Evolutionary conservation across 1,139 yeast species (phyloP).

Genomic region (Blastobotrys raffinosifermentans): DNA sequence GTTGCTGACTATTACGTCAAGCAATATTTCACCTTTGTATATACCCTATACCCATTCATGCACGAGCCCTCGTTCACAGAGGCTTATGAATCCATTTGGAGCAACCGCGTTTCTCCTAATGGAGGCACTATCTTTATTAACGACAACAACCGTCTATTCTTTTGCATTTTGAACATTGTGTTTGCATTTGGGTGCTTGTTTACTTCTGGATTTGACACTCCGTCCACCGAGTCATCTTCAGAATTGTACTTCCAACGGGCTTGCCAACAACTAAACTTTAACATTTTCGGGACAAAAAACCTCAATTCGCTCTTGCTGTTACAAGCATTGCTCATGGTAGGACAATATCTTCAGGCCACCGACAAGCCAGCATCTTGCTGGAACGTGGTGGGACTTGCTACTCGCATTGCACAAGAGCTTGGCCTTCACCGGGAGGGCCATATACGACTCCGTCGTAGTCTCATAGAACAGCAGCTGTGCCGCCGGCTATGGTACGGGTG

Average conservation of each 20-base stretch:
- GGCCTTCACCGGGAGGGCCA: constrained; percentile 20
- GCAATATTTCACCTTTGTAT: constrained; percentile 15
- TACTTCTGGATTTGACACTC: constrained; percentile 12
- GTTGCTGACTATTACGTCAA: constrained; percentile 17
- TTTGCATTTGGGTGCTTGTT: constrained; percentile 20
- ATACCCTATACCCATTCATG: constrained; percentile 17
- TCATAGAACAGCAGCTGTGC: constrained; percentile 18
- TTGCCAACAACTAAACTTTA: constrained; percentile 14
- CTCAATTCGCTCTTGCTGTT: constrained; percentile 16
- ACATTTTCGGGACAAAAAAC: constrained; percentile 13
- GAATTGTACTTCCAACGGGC: constrained; percentile 18
- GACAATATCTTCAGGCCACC: constrained; percentile 22
- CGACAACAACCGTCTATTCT: constrained; percentile 13
- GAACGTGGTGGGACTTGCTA: constrained; percentile 20
- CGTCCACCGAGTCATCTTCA: constrained; percentile 10
- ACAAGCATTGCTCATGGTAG: constrained; percentile 18
- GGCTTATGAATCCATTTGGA: constrained; percentile 16
- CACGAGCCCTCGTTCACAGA: constrained; percentile 18
- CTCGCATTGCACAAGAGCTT: constrained; percentile 22
- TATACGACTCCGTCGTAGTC: constrained; percentile 9
- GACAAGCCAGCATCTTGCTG: constrained; percentile 17
- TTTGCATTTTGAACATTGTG: constrained; percentile 19
- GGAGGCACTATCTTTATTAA: constrained; percentile 5
- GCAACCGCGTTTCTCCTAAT: neutral
- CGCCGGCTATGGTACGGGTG: constrained; percentile 23